A percentile compares a stretch with the other conserved stretches of the same genome.
Conservation (phyloP, 148 eudicot genomes). For the Agrostemma githago region DNA sequence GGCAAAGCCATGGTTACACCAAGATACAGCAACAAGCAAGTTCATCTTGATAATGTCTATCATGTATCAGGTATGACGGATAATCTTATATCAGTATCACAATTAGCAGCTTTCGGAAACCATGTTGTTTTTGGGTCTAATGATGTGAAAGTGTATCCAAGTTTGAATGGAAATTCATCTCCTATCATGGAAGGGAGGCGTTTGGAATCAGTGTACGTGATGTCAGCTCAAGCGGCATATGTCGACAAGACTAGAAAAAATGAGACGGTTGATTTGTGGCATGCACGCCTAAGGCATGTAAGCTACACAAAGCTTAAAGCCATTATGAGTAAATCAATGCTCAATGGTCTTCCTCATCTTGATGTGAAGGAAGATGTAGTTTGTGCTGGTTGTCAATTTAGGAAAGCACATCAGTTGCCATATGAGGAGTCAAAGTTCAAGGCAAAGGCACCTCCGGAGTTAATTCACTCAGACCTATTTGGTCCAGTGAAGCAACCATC, state of each 20-base stretch:
- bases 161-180: neutral
- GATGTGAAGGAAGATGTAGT: constrained; percentile 2
- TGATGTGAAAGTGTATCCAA: neutral
- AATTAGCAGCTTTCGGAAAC: constrained; percentile 2
- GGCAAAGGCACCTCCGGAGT: constrained; percentile 7
- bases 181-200: constrained; percentile 10
- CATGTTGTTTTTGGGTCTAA: neutral
- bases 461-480: constrained; percentile 18
- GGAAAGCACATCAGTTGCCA: constrained; percentile 2
- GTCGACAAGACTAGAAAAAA: constrained; percentile 20
- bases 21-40: neutral
- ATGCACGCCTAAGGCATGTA: constrained; percentile 15
- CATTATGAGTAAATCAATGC: constrained; percentile 24
- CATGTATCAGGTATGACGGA: constrained; percentile 13
- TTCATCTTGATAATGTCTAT: constrained; percentile 7
- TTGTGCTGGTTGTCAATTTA: constrained; percentile 3
- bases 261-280: constrained; percentile 17
- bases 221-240: constrained; percentile 13
- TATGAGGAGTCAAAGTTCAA: constrained; percentile 17
- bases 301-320: constrained; percentile 11
- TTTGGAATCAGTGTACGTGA: constrained; percentile 9
- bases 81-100: constrained; percentile 12
- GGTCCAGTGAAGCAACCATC: constrained; percentile 9
- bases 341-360: constrained; percentile 1
- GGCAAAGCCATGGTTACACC: neutral